These are phyloP conservation scores for Penicillium salamii DNA, from an alignment of 495 filamentous ascomycete genomes.

Conservation along the genomic window DNA sequence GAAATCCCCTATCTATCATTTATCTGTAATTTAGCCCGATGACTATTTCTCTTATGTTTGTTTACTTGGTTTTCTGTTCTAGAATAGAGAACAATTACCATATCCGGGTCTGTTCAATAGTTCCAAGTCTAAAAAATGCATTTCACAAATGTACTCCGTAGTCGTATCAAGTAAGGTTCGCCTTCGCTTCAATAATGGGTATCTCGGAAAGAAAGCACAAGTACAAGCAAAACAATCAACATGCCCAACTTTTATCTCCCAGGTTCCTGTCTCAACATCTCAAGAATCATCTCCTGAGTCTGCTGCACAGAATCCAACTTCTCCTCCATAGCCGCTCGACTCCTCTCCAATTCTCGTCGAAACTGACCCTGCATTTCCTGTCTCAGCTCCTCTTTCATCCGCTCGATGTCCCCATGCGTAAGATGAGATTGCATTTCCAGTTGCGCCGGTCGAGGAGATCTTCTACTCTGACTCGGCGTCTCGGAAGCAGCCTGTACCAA, in stretches of 20 bases:
- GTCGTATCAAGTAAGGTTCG: neutral
- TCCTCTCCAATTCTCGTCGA: conserved; percentile 31
- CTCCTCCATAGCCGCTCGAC: conserved; percentile 32
- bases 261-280: conserved; percentile 44
- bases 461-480: neutral
- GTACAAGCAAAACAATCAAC: neutral
- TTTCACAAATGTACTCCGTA: neutral
- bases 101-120: conserved; percentile 6
- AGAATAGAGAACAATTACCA: conserved; percentile 29
- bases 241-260: conserved; percentile 18
- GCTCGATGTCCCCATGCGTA: conserved; percentile 8
- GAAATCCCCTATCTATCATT: conserved; percentile 21
- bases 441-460: neutral
- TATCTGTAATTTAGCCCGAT: conserved; percentile 38
- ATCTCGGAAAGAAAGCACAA: conserved; percentile 9
- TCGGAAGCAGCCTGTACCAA: conserved; percentile 21
- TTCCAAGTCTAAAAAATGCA: conserved; percentile 1
- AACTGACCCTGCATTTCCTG: conserved; percentile 33
- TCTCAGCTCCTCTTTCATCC: conserved; percentile 39
- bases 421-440: neutral
- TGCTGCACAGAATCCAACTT: conserved; percentile 41
- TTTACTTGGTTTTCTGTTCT: conserved; percentile 17
- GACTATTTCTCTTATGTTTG: conserved; percentile 25
- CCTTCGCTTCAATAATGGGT: conserved; percentile 8
- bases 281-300: conserved; percentile 46